Conservation (phyloP, 2,329 filamentous ascomycete species). For the Aureobasidium sp. region DNA sequence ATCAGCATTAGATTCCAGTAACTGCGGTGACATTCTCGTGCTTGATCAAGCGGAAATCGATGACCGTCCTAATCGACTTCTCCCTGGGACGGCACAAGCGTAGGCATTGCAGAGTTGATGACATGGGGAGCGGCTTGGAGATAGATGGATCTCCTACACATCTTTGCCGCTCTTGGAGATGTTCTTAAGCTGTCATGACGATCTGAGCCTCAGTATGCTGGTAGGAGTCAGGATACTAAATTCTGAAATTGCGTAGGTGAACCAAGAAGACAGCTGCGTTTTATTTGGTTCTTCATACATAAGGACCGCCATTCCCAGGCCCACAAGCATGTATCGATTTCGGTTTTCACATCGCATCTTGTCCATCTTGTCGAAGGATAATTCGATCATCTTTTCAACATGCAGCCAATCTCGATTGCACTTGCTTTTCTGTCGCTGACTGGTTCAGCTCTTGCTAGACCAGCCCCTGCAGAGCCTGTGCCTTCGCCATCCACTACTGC, state of each 20-base stretch:
- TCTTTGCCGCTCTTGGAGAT: neutral
- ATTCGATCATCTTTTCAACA: neutral
- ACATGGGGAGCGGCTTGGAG: neutral
- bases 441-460: constrained; percentile 7
- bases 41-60: neutral
- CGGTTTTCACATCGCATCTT: neutral
- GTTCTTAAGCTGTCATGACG: neutral
- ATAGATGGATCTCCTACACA: neutral
- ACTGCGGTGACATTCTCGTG: neutral
- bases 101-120: neutral
- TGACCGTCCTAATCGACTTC: neutral
- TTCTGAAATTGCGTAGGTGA: neutral
- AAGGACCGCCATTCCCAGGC: neutral
- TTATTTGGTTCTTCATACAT: neutral
- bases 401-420: neutral
- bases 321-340: neutral
- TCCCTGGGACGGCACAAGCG: neutral
- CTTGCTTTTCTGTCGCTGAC: constrained; percentile 3
- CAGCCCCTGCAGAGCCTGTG: constrained; percentile 12
- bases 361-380: neutral
- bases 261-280: neutral
- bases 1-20: neutral
- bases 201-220: neutral
- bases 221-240: neutral
- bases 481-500: neutral